Evolutionary conservation across 345 rosid species (phyloP), one percentile per base, ranked within the genome.

Genomic region (Ailanthus altissimus): DNA sequence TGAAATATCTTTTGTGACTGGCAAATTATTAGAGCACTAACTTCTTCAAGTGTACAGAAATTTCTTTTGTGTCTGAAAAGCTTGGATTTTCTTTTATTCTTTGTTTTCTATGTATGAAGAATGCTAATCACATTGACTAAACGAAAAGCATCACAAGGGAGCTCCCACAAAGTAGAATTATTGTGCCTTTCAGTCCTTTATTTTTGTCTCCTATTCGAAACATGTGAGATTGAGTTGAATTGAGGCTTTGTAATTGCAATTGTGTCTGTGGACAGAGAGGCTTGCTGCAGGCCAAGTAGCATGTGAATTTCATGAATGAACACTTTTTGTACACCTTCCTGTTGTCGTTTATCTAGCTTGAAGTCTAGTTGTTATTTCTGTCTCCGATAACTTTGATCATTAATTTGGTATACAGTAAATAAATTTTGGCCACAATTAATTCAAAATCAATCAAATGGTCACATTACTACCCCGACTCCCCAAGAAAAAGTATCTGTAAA

Each of bases 261-360:
- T 18, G 58, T 50, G 59, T 70, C 73, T 28, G 73, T 70, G 5
- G 28, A 26, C 43, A 50, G 58, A 12, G 59, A 23, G 73, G 16
- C 58, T 8, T 28, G 73, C 60, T 50, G 73, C 12, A 69, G 56
- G 18, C 23, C 21, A 10, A 18, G 58, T 53, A 6, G 75, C 75
- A 72, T 42, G 64, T 56, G 51, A 57, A 56, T 14, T 42, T 54
- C 26, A 9, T 54, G 46, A 20, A 70, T 20, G 20, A 40, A 43
- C 63, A 20, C 2, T 67, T 25, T 69, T 11, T 16, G 61, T 51
- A 54, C 38, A 25, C 18, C n/a, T 49, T 46, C 4, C 11, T 16
- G 45, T 21, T 13, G n/a, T 23, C n/a, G 54, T 43, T 23, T 23
- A 4, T 26, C 25, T 2, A 13, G 38, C 70, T 12, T 21, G 16